Evolutionary conservation across 1,284 basidiomycete species (phyloP), one percentile per base, ranked within the genome.

Genomic region (Peniophora sp.): DNA sequence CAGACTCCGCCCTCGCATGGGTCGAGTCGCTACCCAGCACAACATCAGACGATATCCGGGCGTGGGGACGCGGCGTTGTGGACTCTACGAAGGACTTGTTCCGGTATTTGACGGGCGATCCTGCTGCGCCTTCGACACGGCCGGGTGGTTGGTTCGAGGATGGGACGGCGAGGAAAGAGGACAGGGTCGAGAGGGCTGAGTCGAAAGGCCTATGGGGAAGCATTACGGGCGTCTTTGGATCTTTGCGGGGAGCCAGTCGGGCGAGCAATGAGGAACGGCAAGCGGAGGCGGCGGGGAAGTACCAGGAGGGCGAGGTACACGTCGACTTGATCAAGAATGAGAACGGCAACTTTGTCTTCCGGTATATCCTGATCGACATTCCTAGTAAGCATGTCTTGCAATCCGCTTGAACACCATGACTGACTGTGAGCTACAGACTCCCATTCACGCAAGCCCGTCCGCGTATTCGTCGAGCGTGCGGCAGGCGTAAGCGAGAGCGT

Each of bases 251-350:
- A 20, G 60, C 70, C 12, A 66, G 64, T 50, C 61, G 23, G 14
- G 10, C 66, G 50, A 55, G 63, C n/a, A 57, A 64, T 15, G 51
- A 61, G 5, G 71, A 71, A 42, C 55, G 61, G 39, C 45, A 57
- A 52, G 39, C 53, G 41, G 67, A 68, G 20, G 51, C 52, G n/a
- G 68, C 68, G 32, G 73, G 73, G n/a, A 67, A 68, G n/a, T 87
- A 74, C 64, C 80, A 73, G 17, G 86, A 88, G 56, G 87, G 88
- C 11, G 87, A 90, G 58, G 85, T 86, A 8, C 88, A 90, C 63
- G 88, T 81, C 11, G 82, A 87, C 64, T 71, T 89, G 42, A 70
- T 88, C 54, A 79, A 79, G 86, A 85, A 89, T 57, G 77, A 78
- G 46, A 75, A 83, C 51, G 88, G 87, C 5, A 82, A 85, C 61